A percentile compares a stretch with the other conserved stretches of the same genome.
Evolutionary conservation across 345 rosid genomes (phyloP).

Genomic region (Acer saccharum): DNA sequence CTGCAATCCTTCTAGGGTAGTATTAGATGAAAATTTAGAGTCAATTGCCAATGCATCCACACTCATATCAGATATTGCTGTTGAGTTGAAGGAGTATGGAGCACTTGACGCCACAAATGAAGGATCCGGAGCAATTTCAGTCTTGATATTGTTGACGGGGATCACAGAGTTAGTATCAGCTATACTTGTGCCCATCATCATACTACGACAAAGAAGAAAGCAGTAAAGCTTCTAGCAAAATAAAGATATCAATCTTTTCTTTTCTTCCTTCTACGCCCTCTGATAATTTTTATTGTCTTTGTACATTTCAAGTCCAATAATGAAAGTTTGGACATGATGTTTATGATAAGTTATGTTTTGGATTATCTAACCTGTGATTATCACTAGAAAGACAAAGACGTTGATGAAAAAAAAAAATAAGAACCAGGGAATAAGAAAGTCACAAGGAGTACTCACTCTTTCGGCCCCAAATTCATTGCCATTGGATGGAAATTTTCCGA

Average conservation of each 20-base stretch:
- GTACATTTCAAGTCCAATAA: neutral
- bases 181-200: neutral
- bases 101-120: neutral
- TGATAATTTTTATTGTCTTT: no score
- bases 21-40: neutral
- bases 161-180: neutral
- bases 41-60: neutral
- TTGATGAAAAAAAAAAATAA: no score
- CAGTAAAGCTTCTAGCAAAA: neutral
- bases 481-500: neutral
- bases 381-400: neutral
- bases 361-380: neutral
- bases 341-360: neutral
- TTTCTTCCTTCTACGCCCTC: neutral
- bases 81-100: conserved; percentile 7
- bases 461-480: conserved; percentile 9
- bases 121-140: conserved; percentile 6
- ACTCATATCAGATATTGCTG: neutral
- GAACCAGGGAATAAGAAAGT: neutral
- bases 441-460: conserved; percentile 14
- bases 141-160: neutral
- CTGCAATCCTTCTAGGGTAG: neutral
- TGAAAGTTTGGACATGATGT: neutral
- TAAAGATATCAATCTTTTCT: neutral
- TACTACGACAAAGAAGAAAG: conserved; percentile 8